These are phyloP conservation scores for Chytridium lagenaria DNA, from an alignment of 371 early-diverging fungal species.

Conservation along the genomic window DNA sequence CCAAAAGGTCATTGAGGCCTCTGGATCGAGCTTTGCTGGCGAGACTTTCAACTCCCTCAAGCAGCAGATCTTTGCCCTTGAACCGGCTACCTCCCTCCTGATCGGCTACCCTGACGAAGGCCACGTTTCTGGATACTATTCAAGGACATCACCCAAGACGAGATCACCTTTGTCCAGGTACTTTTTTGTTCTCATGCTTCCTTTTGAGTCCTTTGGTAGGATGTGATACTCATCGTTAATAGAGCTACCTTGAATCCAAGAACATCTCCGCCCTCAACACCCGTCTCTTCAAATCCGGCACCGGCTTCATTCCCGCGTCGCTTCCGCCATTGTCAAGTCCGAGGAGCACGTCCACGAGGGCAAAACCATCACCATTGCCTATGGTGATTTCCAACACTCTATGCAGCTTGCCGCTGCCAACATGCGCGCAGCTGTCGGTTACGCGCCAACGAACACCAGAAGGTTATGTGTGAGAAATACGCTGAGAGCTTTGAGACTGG, in stretches of 20 bases:
- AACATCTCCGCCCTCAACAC: constrained; percentile 47
- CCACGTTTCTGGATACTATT: constrained; percentile 66
- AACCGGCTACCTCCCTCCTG: constrained; percentile 51
- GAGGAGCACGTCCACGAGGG: constrained; percentile 44
- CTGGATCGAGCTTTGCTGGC: constrained; percentile 37
- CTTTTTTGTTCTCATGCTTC: neutral
- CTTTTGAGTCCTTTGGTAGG: neutral
- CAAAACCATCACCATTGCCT: constrained; percentile 48
- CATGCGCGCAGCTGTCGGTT: constrained; percentile 53
- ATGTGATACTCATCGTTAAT: no score
- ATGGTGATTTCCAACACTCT: constrained; percentile 56
- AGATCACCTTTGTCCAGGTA: constrained; percentile 53
- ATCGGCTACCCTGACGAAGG: constrained; percentile 69
- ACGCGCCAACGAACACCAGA: constrained; percentile 62
- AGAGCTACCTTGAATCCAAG: constrained; percentile 53
- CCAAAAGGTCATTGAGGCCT: constrained; percentile 49
- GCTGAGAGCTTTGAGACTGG: constrained; percentile 61
- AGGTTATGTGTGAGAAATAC: constrained; percentile 61
- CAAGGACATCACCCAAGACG: constrained; percentile 57
- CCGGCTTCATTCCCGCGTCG: constrained; percentile 49
- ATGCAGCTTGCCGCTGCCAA: constrained; percentile 58
- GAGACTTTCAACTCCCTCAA: constrained; percentile 44
- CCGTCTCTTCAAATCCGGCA: constrained; percentile 54
- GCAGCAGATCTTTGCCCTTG: constrained; percentile 51
- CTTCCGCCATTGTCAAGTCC: constrained; percentile 39